A percentile compares a stretch with the other conserved stretches of the same genome.
phyloP scores from a whole-genome alignment of 164 flowering plant genomes.

The Sextonia rubra region DNA sequence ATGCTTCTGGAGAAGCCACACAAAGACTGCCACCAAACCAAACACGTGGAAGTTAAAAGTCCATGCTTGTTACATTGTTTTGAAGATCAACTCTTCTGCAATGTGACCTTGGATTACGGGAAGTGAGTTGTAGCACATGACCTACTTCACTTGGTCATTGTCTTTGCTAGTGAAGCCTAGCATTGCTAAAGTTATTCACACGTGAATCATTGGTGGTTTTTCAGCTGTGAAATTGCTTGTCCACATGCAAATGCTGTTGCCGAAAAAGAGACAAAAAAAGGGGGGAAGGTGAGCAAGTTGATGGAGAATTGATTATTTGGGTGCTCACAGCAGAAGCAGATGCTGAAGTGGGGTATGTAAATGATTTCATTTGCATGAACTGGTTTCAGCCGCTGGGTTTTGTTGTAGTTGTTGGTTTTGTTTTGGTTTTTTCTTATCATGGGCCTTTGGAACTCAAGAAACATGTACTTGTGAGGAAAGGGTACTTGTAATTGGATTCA shows the following conservation, averaged over 20 bases:
- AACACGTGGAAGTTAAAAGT: background rate
- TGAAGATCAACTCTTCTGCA: background rate
- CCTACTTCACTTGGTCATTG: background rate
- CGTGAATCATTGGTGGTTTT: background rate
- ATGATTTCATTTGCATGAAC: background rate
- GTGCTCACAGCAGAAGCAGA: background rate
- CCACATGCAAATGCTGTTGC: background rate
- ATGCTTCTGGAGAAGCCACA: conserved; percentile 31
- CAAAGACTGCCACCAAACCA: conserved; percentile 17
- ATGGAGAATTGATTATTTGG: background rate
- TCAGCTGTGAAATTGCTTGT: background rate
- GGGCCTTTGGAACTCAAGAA: background rate
- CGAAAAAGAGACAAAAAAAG: background rate
- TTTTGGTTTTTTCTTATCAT: background rate
- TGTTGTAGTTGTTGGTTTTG: background rate
- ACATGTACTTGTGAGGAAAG: background rate
- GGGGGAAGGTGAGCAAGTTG: background rate
- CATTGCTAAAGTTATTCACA: background rate
- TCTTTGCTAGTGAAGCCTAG: background rate
- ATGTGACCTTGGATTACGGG: background rate
- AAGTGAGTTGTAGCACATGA: background rate
- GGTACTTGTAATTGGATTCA: background rate
- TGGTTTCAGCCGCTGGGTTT: background rate
- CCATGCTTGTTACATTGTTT: background rate
- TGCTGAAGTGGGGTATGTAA: background rate